Conservation (phyloP, 2,329 filamentous ascomycete genomes). For the Celoporthe dispersa region DNA sequence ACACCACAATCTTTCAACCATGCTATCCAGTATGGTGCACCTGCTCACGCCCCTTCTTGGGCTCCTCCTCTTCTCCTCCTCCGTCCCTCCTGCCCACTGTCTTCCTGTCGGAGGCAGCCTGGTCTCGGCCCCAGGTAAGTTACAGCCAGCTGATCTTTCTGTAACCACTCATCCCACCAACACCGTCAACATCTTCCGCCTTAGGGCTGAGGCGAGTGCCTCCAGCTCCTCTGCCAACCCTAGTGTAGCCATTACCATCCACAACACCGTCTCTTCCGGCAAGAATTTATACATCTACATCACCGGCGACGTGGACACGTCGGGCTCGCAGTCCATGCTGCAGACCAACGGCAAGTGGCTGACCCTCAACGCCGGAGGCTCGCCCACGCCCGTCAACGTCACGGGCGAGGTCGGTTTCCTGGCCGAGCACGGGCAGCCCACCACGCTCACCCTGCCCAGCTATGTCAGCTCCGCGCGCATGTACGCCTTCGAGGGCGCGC, state of each 20-base stretch:
- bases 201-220: neutral
- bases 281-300: neutral
- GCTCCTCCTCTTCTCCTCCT: neutral
- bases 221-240: neutral
- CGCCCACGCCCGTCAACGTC: neutral
- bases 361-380: neutral
- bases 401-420: neutral
- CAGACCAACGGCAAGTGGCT: neutral
- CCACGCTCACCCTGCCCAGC: slow-evolving; percentile 1
- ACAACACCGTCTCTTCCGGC: neutral
- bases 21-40: neutral
- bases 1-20: neutral
- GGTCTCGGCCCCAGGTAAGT: neutral
- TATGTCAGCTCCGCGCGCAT: neutral
- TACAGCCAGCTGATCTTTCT: neutral
- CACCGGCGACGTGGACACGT: neutral
- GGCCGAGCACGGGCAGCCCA: neutral
- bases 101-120: neutral
- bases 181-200: neutral
- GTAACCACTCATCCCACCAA: neutral
- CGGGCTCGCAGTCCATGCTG: slow-evolving; percentile 6
- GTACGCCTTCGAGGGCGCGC: slow-evolving; percentile 3
- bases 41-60: neutral
- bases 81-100: neutral
- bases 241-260: neutral